Conservation (phyloP, 2,329 filamentous ascomycete genomes). For the Knufia fluminis region DNA sequence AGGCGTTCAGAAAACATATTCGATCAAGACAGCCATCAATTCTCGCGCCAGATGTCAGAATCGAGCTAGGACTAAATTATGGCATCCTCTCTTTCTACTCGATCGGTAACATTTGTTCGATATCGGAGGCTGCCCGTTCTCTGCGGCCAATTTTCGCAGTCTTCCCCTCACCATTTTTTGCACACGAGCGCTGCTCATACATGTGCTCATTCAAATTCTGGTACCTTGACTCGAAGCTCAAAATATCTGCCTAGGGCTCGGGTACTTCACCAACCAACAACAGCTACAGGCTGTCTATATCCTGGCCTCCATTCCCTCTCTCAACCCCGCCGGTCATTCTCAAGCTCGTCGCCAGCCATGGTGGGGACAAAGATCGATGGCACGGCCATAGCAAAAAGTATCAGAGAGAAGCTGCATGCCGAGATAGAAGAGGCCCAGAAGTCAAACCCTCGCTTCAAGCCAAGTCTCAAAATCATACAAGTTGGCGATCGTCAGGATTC, state of each 20-base stretch:
- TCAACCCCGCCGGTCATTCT: not conserved
- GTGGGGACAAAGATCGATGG: slow-evolving; percentile 87
- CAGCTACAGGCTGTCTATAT: not conserved
- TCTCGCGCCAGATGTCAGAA: not conserved
- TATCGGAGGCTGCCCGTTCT: not conserved
- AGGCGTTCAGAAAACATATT: not conserved
- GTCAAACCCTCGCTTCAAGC: slow-evolving; percentile 77
- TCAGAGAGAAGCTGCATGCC: slow-evolving; percentile 68
- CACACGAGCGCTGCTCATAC: too few relatives aligned
- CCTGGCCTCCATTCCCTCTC: not conserved
- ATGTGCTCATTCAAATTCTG: not conserved
- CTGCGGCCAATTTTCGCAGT: not conserved
- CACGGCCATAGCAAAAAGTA: slow-evolving; percentile 84
- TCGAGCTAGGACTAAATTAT: not conserved
- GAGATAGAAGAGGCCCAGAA: slow-evolving; percentile 77
- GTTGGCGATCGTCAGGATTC: slow-evolving; percentile 92
- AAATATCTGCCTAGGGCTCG: not conserved
- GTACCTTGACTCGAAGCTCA: not conserved
- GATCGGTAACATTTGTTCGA: not conserved
- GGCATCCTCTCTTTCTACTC: not conserved
- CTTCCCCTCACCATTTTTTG: slow-evolving; percentile 1
- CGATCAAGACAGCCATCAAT: not conserved
- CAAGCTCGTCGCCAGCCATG: slow-evolving; percentile 48
- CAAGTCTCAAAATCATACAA: slow-evolving; percentile 89
- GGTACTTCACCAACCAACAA: not conserved